phyloP scores from a whole-genome alignment of 148 eudicot genomes.

The Vaccinium darrowii region DNA sequence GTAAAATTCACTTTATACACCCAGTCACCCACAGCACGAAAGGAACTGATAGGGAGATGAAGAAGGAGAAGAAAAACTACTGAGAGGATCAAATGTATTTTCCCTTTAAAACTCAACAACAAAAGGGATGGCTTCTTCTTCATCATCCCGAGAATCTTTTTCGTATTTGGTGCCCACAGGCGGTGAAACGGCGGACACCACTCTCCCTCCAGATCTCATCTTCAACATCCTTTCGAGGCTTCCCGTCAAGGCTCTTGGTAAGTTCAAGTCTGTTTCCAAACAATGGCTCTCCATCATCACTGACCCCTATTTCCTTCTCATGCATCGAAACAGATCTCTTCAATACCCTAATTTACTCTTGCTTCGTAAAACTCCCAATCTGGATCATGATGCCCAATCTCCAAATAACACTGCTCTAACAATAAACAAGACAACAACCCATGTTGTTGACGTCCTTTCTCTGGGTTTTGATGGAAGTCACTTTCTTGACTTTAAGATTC shows the following conservation, averaged over 20 bases:
- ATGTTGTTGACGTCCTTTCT: constrained; percentile 14
- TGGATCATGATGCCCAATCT: background rate
- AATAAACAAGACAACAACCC: background rate
- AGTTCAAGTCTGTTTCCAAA: constrained; percentile 25
- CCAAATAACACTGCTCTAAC: background rate
- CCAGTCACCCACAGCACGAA: too few relatives aligned
- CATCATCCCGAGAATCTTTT: constrained; percentile 2
- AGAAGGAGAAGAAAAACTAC: too few relatives aligned
- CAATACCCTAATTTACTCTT: constrained; percentile 20
- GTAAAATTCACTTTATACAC: too few relatives aligned
- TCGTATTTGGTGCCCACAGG: background rate
- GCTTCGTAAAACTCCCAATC: background rate
- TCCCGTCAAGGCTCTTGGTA: constrained; percentile 19
- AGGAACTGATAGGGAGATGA: too few relatives aligned
- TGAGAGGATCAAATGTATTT: too few relatives aligned
- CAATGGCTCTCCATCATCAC: constrained; percentile 21
- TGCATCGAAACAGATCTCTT: constrained; percentile 14
- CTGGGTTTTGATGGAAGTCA: constrained; percentile 15
- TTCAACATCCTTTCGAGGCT: constrained; percentile 26
- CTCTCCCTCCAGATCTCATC: constrained; percentile 19
- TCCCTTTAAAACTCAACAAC: background rate
- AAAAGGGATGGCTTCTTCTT: background rate
- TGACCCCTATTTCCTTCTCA: constrained; percentile 17
- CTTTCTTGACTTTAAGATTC: background rate
- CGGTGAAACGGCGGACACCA: background rate